Conservation (phyloP, 345 rosid species). For the Lumnitzera racemosa region DNA sequence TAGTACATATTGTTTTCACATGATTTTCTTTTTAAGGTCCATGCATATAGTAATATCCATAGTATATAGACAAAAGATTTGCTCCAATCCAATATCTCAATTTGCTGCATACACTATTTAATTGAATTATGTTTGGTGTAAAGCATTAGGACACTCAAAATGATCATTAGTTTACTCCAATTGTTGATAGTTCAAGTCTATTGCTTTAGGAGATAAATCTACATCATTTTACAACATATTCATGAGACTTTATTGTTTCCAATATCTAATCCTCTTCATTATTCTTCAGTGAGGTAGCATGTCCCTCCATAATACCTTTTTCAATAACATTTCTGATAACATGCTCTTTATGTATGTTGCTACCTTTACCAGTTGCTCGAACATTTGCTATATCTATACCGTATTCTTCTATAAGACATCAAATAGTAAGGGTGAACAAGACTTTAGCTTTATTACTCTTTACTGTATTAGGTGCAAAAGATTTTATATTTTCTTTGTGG, state of each 20-base stretch:
- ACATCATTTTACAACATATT: constrained; percentile 19
- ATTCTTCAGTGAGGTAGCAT: constrained; percentile 18
- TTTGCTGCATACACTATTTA: constrained; percentile 20
- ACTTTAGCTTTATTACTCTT: constrained; percentile 33
- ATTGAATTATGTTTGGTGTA: constrained; percentile 11
- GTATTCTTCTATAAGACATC: constrained; percentile 68
- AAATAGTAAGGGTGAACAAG: constrained; percentile 70
- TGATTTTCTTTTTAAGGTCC: constrained; percentile 27
- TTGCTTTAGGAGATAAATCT: constrained; percentile 25
- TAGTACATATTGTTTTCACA: constrained; percentile 21
- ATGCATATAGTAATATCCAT: constrained; percentile 37
- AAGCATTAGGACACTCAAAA: constrained; percentile 10
- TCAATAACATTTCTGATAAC: constrained; percentile 43
- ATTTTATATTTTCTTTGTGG: constrained; percentile 11
- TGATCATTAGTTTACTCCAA: constrained; percentile 21
- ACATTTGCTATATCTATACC: constrained; percentile 51
- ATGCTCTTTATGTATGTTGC: constrained; percentile 78
- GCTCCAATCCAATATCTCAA: constrained; percentile 14
- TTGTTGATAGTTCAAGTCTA: constrained; percentile 40
- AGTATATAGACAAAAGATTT: constrained; percentile 26
- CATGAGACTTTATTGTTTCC: constrained; percentile 17
- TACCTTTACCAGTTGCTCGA: constrained; percentile 62
- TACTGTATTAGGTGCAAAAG: constrained; percentile 16
- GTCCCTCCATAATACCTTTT: constrained; percentile 32
- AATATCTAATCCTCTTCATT: constrained; percentile 13